Evolutionary conservation across 2,329 filamentous ascomycete species (phyloP).

Genomic region (Clarireedia paspali): DNA sequence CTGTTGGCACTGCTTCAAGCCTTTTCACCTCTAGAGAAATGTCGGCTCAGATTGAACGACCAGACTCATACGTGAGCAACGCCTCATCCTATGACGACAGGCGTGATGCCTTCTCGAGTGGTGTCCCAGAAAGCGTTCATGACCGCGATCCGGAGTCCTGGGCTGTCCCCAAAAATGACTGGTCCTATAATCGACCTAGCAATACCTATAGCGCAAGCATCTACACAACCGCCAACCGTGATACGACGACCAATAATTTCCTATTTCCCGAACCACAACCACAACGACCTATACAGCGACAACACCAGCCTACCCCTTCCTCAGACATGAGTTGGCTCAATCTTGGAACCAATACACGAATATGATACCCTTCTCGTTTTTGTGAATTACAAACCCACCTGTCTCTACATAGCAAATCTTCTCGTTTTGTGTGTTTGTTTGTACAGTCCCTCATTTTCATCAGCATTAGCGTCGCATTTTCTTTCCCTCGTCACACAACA

Average conservation of each 20-base stretch:
- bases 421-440: background rate
- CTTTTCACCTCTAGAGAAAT: slow-evolving; percentile 49
- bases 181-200: slow-evolving; percentile 43
- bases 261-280: slow-evolving; percentile 14
- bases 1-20: slow-evolving; percentile 46
- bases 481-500: no score
- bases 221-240: slow-evolving; percentile 37
- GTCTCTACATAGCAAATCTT: background rate
- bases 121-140: slow-evolving; percentile 50
- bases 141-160: slow-evolving; percentile 31
- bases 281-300: slow-evolving; percentile 11
- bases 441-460: no score
- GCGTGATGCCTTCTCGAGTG: slow-evolving; percentile 50
- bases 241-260: slow-evolving; percentile 20
- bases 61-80: slow-evolving; percentile 34
- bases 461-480: no score
- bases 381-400: background rate
- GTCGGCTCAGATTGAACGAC: slow-evolving; percentile 53
- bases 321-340: slow-evolving; percentile 79
- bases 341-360: slow-evolving; percentile 38
- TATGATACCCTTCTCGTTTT: slow-evolving; percentile 13
- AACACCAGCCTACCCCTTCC: slow-evolving; percentile 4
- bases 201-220: slow-evolving; percentile 42
- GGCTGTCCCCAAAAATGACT: slow-evolving; percentile 34
- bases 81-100: slow-evolving; percentile 26